Evolutionary conservation across 257 asterid genomes (phyloP), one percentile per base, ranked within the genome.

Genomic region (Scutellaria baicalensis): DNA sequence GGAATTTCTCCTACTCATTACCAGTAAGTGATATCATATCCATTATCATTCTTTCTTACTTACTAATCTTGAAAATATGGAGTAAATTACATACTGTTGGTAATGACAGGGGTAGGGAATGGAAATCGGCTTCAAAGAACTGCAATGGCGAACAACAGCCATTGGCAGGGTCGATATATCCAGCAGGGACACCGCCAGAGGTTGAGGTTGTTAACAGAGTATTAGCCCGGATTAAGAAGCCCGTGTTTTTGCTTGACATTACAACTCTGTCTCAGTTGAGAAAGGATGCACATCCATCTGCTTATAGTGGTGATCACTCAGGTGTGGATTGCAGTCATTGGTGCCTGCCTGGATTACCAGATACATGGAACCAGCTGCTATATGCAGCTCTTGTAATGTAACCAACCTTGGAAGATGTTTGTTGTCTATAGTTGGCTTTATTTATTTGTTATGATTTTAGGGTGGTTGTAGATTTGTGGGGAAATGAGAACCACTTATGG

Each of bases 331-430:
- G 96, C 81, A 87, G 95, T 76, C 96, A 89, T 66, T 89, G 96
- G 96, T 87, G 96, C 73, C 88, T 89, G 6, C 95, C 96, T 1
- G 96, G 96, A 9, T 75, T 89, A 75, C 96, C 96, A 0, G 96
- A 89, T 76, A 87, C 95, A 1, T 89, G 96, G 96, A 89, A 89
- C 71, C 93, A 87, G 79, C 76, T 89, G 55, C 82, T 87, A 0
- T 87, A 87, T 45, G 91, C 96, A 50, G 82, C 92, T 57, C 86
- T 87, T 23, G 79, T 77, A 20, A 75, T 83, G 85, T 79, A 82
- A 86, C 47, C 10, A 40, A 17, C 43, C 20, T 16, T 12, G 31
- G 40, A 10, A 7, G 23, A 45, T 18, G 5, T 43, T 44, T 70
- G 44, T 40, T 69, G 73, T 69, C 33, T 33, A 58, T 69, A 73